Base-by-base conservation (phyloP, 495 filamentous ascomycete species). In the Xanthoparmelia taractica region DNA sequence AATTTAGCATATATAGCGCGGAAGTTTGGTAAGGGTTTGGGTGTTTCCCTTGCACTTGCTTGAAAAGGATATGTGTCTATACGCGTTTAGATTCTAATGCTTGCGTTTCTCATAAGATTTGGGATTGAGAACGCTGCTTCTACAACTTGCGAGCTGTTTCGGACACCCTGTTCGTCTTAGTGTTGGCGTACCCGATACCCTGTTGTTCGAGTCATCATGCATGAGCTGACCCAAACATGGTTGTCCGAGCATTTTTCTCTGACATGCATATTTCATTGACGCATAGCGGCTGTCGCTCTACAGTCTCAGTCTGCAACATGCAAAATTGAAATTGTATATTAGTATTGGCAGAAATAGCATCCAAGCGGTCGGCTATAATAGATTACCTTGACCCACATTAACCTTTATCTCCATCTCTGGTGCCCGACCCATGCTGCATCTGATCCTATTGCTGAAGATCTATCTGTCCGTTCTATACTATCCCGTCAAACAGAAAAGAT, bases 1-100 rank as follows among this genome's bases (percentile, higher is more conserved):
- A 20, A 23, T 41, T 12, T 38, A 47, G 50, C 60, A 57, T n/a
- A n/a, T n/a, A n/a, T 38, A 59, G 57, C 56, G 57, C 34, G 34
- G 34, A 36, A n/a, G 17, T 6, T n/a, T 29, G 29, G 33, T 34
- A 20, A 7, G 29, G 10, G 50, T 4, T 54, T 54, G 4, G 15
- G 29, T 13, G n/a, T 3, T 54, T 54, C 17, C 10, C 11, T 31
- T 52, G 13, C 27, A 15, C 31, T 33, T 31, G 29, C 15, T 31
- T 31, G 25, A 3, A 50, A 50, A 4, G n/a, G 5, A 36, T 36
- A 27, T 29, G 29, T 13, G 11, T 27, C 6, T 27, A 5, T 13
- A 0, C 13, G 25, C 25, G 15, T 29, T 50, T 5, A 27, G 15
- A 50, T 13, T 50, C 25, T 15, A n/a, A 11, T 50, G 47, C 12